These are phyloP conservation scores for Diaporthe destruens DNA, from an alignment of 2,329 filamentous ascomycete species.

Conservation along the genomic window DNA sequence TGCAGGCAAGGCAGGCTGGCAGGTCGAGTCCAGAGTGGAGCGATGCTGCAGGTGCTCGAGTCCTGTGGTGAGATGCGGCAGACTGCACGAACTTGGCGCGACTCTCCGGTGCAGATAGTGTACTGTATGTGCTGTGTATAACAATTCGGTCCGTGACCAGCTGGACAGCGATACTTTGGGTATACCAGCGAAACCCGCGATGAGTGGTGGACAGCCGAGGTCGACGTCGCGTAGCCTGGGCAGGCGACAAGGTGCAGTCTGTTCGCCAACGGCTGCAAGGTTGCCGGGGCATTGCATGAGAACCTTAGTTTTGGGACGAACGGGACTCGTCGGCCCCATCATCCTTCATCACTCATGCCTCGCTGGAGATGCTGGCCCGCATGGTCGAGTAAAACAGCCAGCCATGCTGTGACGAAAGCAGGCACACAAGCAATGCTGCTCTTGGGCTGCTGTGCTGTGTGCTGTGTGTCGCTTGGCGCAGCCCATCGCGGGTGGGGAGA, in stretches of 20 bases:
- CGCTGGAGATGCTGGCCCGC: background rate
- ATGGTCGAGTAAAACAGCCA: slow-evolving; percentile 29
- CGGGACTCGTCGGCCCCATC: slow-evolving; percentile 25
- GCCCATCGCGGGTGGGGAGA: slow-evolving; percentile 6
- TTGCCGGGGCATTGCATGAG: slow-evolving; percentile 29
- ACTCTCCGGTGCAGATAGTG: background rate
- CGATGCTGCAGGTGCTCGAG: slow-evolving; percentile 25
- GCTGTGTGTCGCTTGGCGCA: slow-evolving; percentile 26
- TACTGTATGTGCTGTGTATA: background rate
- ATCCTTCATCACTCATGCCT: slow-evolving; percentile 32
- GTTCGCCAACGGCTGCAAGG: slow-evolving; percentile 33
- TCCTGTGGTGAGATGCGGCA: slow-evolving; percentile 31
- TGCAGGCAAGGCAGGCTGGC: background rate
- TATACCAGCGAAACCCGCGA: background rate
- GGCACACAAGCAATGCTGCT: background rate
- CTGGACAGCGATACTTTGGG: background rate
- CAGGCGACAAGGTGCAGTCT: slow-evolving; percentile 15
- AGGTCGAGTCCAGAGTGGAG: slow-evolving; percentile 19
- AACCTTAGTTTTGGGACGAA: slow-evolving; percentile 30
- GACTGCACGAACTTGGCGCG: slow-evolving; percentile 20
- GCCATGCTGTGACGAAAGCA: slow-evolving; percentile 22
- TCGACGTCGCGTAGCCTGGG: background rate
- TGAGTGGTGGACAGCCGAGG: background rate
- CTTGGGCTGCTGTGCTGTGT: background rate
- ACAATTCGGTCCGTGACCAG: background rate